Evolutionary conservation across 2,329 filamentous ascomycete genomes (phyloP), one percentile per base, ranked within the genome.

Genomic region (Blastomyces emzantsi): DNA sequence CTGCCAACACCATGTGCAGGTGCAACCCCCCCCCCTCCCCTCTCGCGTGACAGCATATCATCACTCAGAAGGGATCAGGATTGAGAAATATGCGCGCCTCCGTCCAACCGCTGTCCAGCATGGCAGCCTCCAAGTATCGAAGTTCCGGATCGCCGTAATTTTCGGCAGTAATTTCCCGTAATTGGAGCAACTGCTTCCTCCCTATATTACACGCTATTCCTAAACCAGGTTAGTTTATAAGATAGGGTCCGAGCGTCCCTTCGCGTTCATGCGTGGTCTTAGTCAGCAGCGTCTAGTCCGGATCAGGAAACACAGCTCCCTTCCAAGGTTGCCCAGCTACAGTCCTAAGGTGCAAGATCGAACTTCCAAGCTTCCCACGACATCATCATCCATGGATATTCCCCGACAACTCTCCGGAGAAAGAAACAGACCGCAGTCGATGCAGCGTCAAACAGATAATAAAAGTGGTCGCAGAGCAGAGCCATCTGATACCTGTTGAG

Each of bases 21-120:
- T n/a, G n/a, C n/a, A n/a, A n/a, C n/a, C n/a, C n/a, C n/a, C n/a
- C n/a, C n/a, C 41, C 19, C 33, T 6, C 36, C 36, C 57, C 19
- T 15, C n/a, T 60, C 57, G 57, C 41, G 57, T 60, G 57, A 60
- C 57, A 25, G 19, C 36, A 60, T 30, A 25, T 57, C n/a, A 2
- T 47, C 19, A 1, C 30, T 19, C 13, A 22, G 19, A 22, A 25
- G 36, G 33, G 54, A 39, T 13, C 54, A 25, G 33, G 8, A 9
- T 60, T 60, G 36, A 45, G 33, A 36, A 36, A 36, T 36, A 36
- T 36, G 33, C 9, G 7, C 33, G 7, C 33, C 33, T 9, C 33
- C 33, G 33, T 9, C 33, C 33, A 36, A 36, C 33, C 33, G 33
- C 33, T 36, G 33, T 36, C 33, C 33, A 36, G 33, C 33, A 36